Evolutionary conservation across 257 asterid genomes (phyloP).

Genomic region (Vinca minor): DNA sequence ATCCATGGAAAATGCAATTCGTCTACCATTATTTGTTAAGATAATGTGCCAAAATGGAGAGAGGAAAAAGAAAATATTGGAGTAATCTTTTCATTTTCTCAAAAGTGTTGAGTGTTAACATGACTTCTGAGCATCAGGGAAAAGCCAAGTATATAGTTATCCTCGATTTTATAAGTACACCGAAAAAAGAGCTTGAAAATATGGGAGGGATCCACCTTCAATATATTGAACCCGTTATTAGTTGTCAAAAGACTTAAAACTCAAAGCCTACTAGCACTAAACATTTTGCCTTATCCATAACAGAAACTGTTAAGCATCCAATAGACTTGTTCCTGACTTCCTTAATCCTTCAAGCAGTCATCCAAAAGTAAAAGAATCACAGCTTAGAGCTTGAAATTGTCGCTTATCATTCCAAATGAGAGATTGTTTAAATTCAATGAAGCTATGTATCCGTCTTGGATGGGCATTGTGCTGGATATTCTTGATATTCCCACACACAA

Average conservation of each 20-base stretch:
- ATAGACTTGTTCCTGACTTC: background rate
- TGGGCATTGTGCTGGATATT: background rate
- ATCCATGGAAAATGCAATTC: background rate
- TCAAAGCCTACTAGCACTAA: no score
- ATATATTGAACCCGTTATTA: background rate
- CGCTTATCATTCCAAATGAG: background rate
- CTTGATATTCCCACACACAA: background rate
- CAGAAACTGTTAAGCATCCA: background rate
- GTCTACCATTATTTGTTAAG: background rate
- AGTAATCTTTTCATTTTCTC: background rate
- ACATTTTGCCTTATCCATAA: background rate
- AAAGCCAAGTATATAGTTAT: no score
- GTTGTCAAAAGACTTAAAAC: background rate
- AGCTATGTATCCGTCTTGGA: background rate
- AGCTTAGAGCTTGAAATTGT: background rate
- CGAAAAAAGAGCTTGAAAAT: background rate
- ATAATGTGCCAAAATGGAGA: background rate
- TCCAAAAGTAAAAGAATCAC: background rate
- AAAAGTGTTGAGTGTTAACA: background rate
- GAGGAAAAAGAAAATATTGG: background rate
- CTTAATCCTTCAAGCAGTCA: background rate
- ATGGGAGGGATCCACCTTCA: background rate
- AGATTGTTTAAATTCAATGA: background rate
- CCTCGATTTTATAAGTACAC: no score
- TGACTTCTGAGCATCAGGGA: background rate